Percentiles rank a stretch among this genome's conserved stretches.
phyloP scores from a whole-genome alignment of 768 basidiomycete genomes.

The Kwoniella europaea region DNA sequence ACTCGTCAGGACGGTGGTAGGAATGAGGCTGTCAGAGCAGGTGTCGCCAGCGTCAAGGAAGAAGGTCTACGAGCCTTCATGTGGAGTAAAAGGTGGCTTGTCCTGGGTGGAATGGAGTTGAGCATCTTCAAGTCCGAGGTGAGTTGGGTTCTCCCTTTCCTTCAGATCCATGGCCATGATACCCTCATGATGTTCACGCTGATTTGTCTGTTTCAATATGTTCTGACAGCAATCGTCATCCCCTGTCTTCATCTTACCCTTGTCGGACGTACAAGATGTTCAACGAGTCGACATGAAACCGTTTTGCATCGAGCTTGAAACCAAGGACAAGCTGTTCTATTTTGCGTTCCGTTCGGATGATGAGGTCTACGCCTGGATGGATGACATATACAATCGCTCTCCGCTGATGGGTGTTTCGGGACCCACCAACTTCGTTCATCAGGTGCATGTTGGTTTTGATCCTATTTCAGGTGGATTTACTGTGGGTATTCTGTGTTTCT shows the following conservation, averaged over 20 bases:
- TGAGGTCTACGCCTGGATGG: slow-evolving; percentile 97
- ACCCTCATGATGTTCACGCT: background rate
- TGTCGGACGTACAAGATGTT: slow-evolving; percentile 75
- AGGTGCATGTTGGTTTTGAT: slow-evolving; percentile 97
- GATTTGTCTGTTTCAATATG: background rate
- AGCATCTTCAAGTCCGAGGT: slow-evolving; percentile 92
- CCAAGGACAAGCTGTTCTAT: slow-evolving; percentile 83
- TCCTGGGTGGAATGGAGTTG: slow-evolving; percentile 78
- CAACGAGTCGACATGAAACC: slow-evolving; percentile 93
- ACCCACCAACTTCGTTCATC: slow-evolving; percentile 97
- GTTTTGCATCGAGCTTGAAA: slow-evolving; percentile 86
- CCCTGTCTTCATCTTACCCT: slow-evolving; percentile 62
- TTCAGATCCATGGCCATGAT: background rate
- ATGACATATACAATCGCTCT: slow-evolving; percentile 90
- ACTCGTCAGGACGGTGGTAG: slow-evolving; percentile 4
- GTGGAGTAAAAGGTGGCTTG: slow-evolving; percentile 88
- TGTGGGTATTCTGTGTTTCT: slow-evolving; percentile 62
- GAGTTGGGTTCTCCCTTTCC: slow-evolving; percentile 49
- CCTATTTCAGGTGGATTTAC: slow-evolving; percentile 92
- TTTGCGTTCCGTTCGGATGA: slow-evolving; percentile 69
- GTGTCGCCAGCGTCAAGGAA: slow-evolving; percentile 91
- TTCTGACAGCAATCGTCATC: slow-evolving; percentile 26
- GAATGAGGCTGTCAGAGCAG: slow-evolving; percentile 34
- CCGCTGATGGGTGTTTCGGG: slow-evolving; percentile 91
- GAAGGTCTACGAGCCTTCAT: slow-evolving; percentile 90